Evolutionary conservation across 225 moss, liverwort and hornwort genomes (phyloP), one percentile per base, ranked within the genome.

Genomic region (Pseudisothecium myosuroides): DNA sequence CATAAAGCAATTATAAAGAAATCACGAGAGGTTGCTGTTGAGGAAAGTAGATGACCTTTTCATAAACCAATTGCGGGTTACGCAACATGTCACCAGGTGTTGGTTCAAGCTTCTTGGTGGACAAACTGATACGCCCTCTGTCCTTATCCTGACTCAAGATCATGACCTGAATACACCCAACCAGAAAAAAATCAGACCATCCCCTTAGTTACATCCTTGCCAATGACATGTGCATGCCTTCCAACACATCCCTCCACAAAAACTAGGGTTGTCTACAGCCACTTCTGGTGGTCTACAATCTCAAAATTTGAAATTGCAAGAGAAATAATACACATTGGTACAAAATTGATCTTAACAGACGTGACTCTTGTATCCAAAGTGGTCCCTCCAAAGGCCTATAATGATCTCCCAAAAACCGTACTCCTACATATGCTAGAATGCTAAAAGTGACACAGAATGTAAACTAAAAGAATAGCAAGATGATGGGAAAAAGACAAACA

Each of bases 81-180:
- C 98, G 97, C 85, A 98, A 90, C 98, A 98, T 98, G 91, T 98
- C 98, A 73, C 98, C 98, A 64, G 98, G 98, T 24, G 97, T 98
- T 45, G 98, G 98, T 91, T 98, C 98, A 89, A 98, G 88, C 90
- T 98, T 98, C 88, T 98, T 98, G 54, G 98, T 98, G 23, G 98
- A 98, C 91, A 98, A 90, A 88, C 98, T 98, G 88, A 98, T 98
- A 80, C 98, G 96, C 34, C 98, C 98, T 92, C 96, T 95, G 64
- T 97, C 98, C 88, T 95, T 98, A 83, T 98, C 98, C 87, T 98
- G 98, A 89, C 95, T 97, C 95, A 98, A 90, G 63, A 98, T 95
- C 98, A 98, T 98, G 87, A 98, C 98, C 95, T 95, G 88, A 68
- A 68, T 39, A 50, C 17, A 66, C 50, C 85, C 86, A 81, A 63